Conservation (phyloP, 108 stramenopile genomes). For the Cylindrotheca closterium region DNA sequence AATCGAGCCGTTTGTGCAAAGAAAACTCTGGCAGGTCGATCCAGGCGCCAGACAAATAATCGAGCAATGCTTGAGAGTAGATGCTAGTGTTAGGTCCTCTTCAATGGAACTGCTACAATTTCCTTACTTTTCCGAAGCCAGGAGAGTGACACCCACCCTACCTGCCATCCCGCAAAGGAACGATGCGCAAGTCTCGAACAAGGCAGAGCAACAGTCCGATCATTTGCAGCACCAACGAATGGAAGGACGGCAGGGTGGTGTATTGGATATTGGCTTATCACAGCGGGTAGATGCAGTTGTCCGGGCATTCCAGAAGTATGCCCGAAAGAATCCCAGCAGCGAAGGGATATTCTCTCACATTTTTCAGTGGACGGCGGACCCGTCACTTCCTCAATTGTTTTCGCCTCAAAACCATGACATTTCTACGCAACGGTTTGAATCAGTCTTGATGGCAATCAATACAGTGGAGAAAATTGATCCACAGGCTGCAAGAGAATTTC, state of each 20-base stretch:
- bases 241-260: not conserved
- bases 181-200: not conserved
- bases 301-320: not conserved
- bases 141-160: too few relatives aligned
- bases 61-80: not conserved
- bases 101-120: slow-evolving; percentile 2
- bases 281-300: not conserved
- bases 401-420: not conserved
- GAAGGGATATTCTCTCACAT: not conserved
- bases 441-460: not conserved
- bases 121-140: slow-evolving; percentile 14
- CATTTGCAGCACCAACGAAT: not conserved
- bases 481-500: slow-evolving; percentile 2
- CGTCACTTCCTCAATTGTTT: not conserved
- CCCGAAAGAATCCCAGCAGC: not conserved
- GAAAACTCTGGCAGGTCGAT: not conserved
- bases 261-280: not conserved
- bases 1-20: not conserved
- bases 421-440: not conserved
- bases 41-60: not conserved
- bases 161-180: not conserved
- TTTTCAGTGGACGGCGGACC: not conserved
- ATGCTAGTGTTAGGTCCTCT: slow-evolving; percentile 5
- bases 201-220: not conserved
- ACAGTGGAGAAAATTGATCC: not conserved